phyloP scores from a whole-genome alignment of 2,329 filamentous ascomycete genomes.

The Colletotrichum cordylinicola region DNA sequence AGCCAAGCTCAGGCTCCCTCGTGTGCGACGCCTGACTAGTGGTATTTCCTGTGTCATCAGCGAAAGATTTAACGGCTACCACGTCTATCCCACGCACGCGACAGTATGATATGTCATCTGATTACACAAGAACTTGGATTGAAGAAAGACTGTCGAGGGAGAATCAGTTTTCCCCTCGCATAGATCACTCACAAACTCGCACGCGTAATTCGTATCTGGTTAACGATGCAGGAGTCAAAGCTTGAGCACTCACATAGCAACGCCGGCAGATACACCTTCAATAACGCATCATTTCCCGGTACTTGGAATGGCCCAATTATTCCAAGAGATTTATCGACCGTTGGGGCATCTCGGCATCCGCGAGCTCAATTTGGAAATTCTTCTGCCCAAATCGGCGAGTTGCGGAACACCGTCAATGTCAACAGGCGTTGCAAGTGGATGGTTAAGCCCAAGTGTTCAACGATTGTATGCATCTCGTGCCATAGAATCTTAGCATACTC shows the following conservation, averaged over 20 bases:
- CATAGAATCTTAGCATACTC: neutral
- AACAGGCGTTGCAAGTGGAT: neutral
- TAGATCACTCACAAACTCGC: too few species aligned
- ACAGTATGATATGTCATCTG: neutral
- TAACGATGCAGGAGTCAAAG: too few species aligned
- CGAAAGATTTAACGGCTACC: neutral
- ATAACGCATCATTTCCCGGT: neutral
- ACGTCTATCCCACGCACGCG: neutral
- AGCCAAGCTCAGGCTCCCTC: neutral
- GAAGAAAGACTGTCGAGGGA: too few species aligned
- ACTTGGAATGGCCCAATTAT: neutral
- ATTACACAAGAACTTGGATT: neutral
- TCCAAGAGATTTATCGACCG: neutral
- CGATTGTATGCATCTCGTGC: accelerated
- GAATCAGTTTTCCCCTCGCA: too few species aligned
- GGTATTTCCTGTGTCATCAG: neutral
- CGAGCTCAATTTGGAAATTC: neutral
- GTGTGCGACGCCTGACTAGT: neutral
- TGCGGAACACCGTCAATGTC: neutral
- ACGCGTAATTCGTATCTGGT: too few species aligned
- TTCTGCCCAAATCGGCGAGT: neutral
- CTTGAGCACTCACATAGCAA: too few species aligned
- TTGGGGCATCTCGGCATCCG: neutral
- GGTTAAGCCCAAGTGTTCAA: accelerated
- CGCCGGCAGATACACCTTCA: neutral